Evolutionary conservation across 192 early-diverging fungal species (phyloP).

Genomic region (Backusella circina): DNA sequence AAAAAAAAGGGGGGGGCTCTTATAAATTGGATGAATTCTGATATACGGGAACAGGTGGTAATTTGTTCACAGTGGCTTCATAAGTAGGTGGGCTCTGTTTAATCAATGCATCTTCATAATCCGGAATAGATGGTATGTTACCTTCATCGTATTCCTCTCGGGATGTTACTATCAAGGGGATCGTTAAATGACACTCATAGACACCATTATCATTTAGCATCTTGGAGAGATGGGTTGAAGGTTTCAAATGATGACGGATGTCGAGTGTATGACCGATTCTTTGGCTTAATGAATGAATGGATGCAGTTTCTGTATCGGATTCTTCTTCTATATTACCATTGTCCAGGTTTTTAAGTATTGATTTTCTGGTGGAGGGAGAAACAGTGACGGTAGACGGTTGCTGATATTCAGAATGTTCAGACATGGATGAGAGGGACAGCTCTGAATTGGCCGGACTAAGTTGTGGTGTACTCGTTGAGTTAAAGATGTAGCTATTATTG

Average conservation of each 20-base stretch:
- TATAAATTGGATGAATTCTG: not conserved
- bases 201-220: not conserved
- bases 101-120: not conserved
- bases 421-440: not conserved
- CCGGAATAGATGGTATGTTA: conserved; percentile 16
- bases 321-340: not conserved
- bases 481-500: not conserved
- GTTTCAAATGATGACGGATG: not conserved
- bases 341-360: not conserved
- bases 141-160: conserved; percentile 24
- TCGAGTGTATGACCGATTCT: not conserved
- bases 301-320: not conserved
- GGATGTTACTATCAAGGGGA: conserved; percentile 25
- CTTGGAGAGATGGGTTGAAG: not conserved
- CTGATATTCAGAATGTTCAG: not conserved
- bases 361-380: not conserved
- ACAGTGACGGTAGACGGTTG: not conserved
- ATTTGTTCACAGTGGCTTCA: not conserved
- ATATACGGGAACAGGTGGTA: conserved; percentile 1
- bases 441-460: not conserved
- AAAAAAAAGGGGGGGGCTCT: not conserved
- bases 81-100: conserved; percentile 18
- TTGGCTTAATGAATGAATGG: not conserved
- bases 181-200: conserved; percentile 8
- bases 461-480: not conserved